These are phyloP conservation scores for Fraxinus angustifolia DNA, from an alignment of 305 asterid genomes.

Conservation along the genomic window DNA sequence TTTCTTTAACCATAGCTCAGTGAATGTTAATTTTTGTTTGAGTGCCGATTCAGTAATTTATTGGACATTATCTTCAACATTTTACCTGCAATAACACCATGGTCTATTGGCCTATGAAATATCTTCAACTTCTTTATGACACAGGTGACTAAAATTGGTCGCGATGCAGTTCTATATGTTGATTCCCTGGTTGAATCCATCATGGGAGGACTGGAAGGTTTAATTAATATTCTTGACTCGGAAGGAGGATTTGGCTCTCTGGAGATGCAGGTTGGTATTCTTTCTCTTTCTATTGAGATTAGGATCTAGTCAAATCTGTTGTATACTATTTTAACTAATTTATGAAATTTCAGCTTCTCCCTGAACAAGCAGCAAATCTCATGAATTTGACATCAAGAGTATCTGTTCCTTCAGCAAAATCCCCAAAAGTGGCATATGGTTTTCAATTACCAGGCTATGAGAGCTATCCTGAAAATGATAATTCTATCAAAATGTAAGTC, in stretches of 20 bases:
- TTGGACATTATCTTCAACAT: neutral
- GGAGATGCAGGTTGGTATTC: constrained; percentile 83
- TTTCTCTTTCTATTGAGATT: constrained; percentile 30
- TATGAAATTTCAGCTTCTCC: constrained; percentile 74
- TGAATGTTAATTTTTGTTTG: neutral
- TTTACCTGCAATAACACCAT: neutral
- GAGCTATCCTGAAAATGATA: constrained; percentile 90
- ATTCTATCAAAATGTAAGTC: constrained; percentile 79
- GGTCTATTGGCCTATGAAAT: constrained; percentile 5
- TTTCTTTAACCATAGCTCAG: neutral
- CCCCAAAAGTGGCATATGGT: constrained; percentile 78
- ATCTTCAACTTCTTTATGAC: constrained; percentile 23
- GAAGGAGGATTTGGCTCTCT: constrained; percentile 99
- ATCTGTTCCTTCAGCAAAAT: constrained; percentile 69
- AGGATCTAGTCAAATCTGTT: constrained; percentile 20
- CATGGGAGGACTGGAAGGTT: constrained; percentile 99
- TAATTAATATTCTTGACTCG: constrained; percentile 93
- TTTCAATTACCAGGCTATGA: constrained; percentile 94
- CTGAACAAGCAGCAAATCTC: constrained; percentile 98
- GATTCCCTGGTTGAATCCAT: constrained; percentile 97
- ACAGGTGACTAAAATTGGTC: constrained; percentile 92
- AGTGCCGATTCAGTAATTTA: neutral
- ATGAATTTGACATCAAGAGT: constrained; percentile 89
- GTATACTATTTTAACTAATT: constrained; percentile 29
- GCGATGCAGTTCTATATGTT: constrained; percentile 92